Conservation (phyloP, 129 eudicot species). For the Pseudognaphalium luteoalbum region DNA sequence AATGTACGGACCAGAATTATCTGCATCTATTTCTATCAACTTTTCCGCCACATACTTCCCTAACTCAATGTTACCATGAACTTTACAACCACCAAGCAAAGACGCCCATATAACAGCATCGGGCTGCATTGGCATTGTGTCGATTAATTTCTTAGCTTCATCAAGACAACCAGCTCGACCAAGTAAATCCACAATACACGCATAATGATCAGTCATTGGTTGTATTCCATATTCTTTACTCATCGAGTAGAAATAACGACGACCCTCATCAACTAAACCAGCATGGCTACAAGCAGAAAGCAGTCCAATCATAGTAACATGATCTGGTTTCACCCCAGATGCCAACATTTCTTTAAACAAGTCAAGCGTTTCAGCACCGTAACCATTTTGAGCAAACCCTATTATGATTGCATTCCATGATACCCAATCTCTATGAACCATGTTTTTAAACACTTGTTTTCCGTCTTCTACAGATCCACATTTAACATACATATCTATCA, state of each 20-base stretch:
- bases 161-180: slow-evolving; percentile 47
- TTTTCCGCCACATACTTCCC: slow-evolving; percentile 43
- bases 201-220: slow-evolving; percentile 41
- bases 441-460: slow-evolving; percentile 29
- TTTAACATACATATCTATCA: slow-evolving; percentile 44
- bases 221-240: slow-evolving; percentile 31
- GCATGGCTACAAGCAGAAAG: slow-evolving; percentile 51
- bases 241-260: slow-evolving; percentile 33
- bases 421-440: slow-evolving; percentile 36
- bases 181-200: slow-evolving; percentile 42
- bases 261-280: slow-evolving; percentile 38
- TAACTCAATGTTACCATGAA: slow-evolving; percentile 39
- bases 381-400: slow-evolving; percentile 39
- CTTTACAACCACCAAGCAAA: slow-evolving; percentile 48
- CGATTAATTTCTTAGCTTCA: slow-evolving; percentile 42
- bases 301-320: slow-evolving; percentile 44
- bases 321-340: slow-evolving; percentile 44
- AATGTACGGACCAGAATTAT: slow-evolving; percentile 40
- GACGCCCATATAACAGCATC: slow-evolving; percentile 47
- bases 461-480: slow-evolving; percentile 42
- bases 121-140: slow-evolving; percentile 38
- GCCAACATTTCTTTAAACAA: slow-evolving; percentile 37
- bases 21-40: slow-evolving; percentile 36
- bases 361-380: slow-evolving; percentile 31
- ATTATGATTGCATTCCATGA: slow-evolving; percentile 46